Conservation (phyloP, 768 basidiomycete species). For the Termitomyces sp. region DNA sequence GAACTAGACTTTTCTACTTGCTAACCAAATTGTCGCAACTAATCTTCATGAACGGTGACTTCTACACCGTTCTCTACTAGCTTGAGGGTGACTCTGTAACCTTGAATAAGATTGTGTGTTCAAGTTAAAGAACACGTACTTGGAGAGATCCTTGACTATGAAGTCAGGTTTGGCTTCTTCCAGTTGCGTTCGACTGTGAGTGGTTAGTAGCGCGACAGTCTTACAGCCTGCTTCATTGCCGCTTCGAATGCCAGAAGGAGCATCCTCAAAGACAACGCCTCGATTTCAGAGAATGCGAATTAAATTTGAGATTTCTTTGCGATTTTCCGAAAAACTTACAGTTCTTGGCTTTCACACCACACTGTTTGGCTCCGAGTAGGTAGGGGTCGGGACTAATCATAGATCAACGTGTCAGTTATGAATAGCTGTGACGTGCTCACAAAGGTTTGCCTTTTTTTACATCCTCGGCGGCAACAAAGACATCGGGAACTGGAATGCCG, state of each 20-base stretch:
- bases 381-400: conserved; percentile 77
- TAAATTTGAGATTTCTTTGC: not conserved
- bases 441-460: conserved; percentile 78
- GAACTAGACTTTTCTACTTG: too few relatives aligned
- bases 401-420: conserved; percentile 1
- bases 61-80: conserved; percentile 36
- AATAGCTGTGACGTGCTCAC: conserved; percentile 24
- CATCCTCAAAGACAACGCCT: conserved; percentile 91
- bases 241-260: conserved; percentile 77
- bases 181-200: conserved; percentile 67
- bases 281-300: not conserved
- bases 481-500: conserved; percentile 62
- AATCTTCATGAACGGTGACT: conserved; percentile 34
- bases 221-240: conserved; percentile 80
- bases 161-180: conserved; percentile 58
- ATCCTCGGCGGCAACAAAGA: conserved; percentile 80
- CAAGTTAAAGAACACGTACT: conserved; percentile 31
- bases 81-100: conserved; percentile 25
- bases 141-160: conserved; percentile 67
- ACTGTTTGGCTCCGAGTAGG: conserved; percentile 72
- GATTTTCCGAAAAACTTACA: conserved; percentile 33
- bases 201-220: conserved; percentile 79
- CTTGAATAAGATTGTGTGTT: not conserved
- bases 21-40: not conserved
- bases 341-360: conserved; percentile 54